Percentiles rank a stretch among this genome's conserved stretches.
These are phyloP conservation scores for Davidsoniella neocaledoniae DNA, from an alignment of 2,329 filamentous ascomycete genomes.

Conservation along the genomic window DNA sequence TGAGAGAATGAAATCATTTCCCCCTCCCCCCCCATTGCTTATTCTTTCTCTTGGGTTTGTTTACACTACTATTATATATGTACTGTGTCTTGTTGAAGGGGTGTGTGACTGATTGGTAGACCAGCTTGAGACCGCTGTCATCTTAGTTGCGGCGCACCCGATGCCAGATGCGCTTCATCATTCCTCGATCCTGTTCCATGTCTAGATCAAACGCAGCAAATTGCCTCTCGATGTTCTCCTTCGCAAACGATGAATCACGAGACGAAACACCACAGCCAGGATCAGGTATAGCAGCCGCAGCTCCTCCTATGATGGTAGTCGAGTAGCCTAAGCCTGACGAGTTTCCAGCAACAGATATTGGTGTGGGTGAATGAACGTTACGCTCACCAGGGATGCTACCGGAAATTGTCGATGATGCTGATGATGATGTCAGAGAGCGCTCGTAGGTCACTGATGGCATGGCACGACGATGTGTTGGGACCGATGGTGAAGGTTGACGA, in stretches of 20 bases:
- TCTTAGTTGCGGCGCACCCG: constrained; percentile 23
- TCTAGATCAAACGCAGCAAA: constrained; percentile 37
- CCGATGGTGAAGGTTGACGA: constrained; percentile 2
- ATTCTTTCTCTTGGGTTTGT: neutral
- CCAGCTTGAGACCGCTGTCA: no score
- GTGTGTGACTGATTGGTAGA: no score
- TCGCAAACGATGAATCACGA: constrained; percentile 20
- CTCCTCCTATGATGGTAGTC: constrained; percentile 14
- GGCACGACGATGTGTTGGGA: neutral
- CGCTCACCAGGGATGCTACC: neutral
- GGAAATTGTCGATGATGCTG: neutral
- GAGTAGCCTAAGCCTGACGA: neutral
- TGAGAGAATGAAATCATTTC: constrained; percentile 7
- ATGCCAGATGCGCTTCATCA: constrained; percentile 50
- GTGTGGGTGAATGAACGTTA: neutral
- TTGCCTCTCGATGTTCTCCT: constrained; percentile 37
- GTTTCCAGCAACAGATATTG: neutral
- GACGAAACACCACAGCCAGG: neutral
- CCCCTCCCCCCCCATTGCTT: neutral
- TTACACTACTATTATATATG: no score
- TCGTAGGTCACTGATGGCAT: neutral
- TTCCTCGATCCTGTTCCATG: constrained; percentile 31
- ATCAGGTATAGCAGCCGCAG: constrained; percentile 18
- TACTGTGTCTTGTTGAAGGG: no score
- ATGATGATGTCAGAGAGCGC: neutral